Evolutionary conservation across 2,329 filamentous ascomycete genomes (phyloP), one percentile per base, ranked within the genome.

Genomic region (Stagonosporopsis rhizophila): DNA sequence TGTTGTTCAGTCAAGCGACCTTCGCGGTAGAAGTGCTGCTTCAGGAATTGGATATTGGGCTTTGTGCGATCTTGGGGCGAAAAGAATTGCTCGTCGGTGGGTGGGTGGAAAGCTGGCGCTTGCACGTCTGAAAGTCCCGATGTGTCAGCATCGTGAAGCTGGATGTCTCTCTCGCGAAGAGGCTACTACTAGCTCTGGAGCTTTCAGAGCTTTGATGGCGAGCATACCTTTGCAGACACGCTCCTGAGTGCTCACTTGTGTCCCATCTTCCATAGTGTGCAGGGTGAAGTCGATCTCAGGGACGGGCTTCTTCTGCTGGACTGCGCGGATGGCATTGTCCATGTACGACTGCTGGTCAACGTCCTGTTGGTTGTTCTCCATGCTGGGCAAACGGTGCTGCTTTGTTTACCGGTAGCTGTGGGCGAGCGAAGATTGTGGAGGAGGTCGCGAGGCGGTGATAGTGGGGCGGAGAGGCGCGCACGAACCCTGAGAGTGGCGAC

Each of bases 231-330:
- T 99, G 85, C 94, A 96, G 60, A 99, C 95, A 77, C 95, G 87
- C 80, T 99, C 95, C 76, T 90, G 81, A 60, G 95, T 99, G 86
- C 87, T 98, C 75, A 99, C 95, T 81, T 96, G 92, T 50, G 86
- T 88, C 74, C 91, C 92, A 83, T 99, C 95, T 78, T 99, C 95
- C 94, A 98, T 97, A 61, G 90, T 95, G 79, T 99, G 95, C 73
- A 99, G 87, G 53, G 92, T 96, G 78, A 99, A 99, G 82, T 99
- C 95, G 73, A 99, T 98, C 83, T 98, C 94, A 56, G 95, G 95
- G 46, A 96, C 85, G 51, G 94, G 93, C 82, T 90, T 94, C 89
- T 98, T 98, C 71, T 97, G 87, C 77, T 89, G 88, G 73, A 99
- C 92, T 59, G 95, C 95, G 77, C 91, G 91, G 73, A 94, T 89